phyloP scores from a whole-genome alignment of 2,329 filamentous ascomycete genomes.

The Periconia sp. region DNA sequence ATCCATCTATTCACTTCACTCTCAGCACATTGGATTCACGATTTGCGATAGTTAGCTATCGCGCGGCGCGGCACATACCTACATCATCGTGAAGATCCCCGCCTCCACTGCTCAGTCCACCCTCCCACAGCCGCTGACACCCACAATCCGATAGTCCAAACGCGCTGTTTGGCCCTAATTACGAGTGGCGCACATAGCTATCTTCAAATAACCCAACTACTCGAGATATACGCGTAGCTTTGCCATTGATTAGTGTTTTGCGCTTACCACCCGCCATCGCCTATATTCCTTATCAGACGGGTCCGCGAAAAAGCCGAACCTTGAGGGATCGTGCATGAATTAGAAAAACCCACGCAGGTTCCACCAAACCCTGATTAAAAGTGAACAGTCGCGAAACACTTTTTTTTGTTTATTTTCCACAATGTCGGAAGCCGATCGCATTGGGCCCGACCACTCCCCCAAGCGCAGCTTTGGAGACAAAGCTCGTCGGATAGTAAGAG shows the following conservation, averaged over 20 bases:
- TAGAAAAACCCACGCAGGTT: constrained; percentile 21
- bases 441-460: constrained; percentile 45
- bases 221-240: neutral
- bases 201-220: neutral
- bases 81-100: constrained; percentile 30
- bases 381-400: constrained; percentile 8
- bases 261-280: constrained; percentile 16
- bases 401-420: constrained; percentile 7
- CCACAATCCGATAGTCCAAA: neutral
- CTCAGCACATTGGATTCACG: neutral
- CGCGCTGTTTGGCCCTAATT: neutral
- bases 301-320: constrained; percentile 2
- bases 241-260: constrained; percentile 10
- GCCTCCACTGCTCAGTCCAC: neutral
- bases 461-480: constrained; percentile 47
- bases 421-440: constrained; percentile 48
- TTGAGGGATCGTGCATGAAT: constrained; percentile 10
- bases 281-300: constrained; percentile 19
- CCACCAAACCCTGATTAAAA: constrained; percentile 32
- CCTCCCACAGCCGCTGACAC: constrained; percentile 6
- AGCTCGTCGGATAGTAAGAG: constrained; percentile 43
- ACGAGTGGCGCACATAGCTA: neutral
- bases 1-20: neutral
- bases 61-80: constrained; percentile 19
- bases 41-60: neutral